Base-by-base conservation (phyloP, 2,329 filamentous ascomycete species). In the Claviceps monticola region DNA sequence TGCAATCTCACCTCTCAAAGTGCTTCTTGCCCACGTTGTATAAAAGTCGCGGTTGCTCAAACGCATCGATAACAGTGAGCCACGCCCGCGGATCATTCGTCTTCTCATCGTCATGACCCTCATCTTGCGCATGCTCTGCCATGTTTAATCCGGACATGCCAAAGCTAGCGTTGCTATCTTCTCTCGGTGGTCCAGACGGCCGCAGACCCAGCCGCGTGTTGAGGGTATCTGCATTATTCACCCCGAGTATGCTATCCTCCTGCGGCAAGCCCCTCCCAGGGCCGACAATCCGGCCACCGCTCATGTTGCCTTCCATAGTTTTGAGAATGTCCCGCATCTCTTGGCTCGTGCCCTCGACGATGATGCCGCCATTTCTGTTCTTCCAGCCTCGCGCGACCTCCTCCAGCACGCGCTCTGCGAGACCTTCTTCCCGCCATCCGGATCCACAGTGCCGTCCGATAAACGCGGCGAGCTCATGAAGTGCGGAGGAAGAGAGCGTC, bases 371-470 rank as follows among this genome's bases (percentile, higher is more conserved):
- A 63, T 87, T 89, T 54, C 84, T 77, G 58, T 84, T 87, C 71
- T 96, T 97, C 94, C 93, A 98, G 58, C 80, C 79, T 66, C 86
- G 85, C 1, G 93, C 90, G 7, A 90, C 81, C 67, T 97, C 93
- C 61, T 98, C 93, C 38, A 98, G 71, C 13, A 96, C 88, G 58
- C 84, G 84, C 67, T 98, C 94, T 2, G 90, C 93, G 36, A 96
- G 73, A 0, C 94, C 91, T 65, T 95, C 89, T 70, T 97, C 90
- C 60, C 91, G 81, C 93, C 93, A 98, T 82, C 83, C 88, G 53
- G 90, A 90, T 37, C 93, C 93, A 66, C 93, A 98, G 67, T 95
- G 86, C 59, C 87, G 84, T 11, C 93, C 94, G 50, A 98, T 85
- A 66, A 98, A 98, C 1, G 80, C 77, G 19, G 93, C 90, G 36